Evolutionary conservation across 2,329 filamentous ascomycete genomes (phyloP).

Genomic region (Penicillium verrucosum): DNA sequence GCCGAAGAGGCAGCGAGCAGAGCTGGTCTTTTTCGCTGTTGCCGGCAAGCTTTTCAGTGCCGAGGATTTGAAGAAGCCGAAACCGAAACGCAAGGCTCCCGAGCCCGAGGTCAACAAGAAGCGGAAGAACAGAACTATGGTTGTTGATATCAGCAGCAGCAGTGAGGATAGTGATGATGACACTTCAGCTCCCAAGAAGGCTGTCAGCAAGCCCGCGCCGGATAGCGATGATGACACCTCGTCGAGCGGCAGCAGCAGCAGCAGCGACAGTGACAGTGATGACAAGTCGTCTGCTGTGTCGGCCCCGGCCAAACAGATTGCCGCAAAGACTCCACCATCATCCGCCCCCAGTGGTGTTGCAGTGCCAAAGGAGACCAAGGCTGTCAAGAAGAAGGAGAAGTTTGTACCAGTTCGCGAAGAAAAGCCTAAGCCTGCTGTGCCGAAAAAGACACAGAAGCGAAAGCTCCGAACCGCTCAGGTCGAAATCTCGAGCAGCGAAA

Average conservation of each 20-base stretch:
- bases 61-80: conserved; percentile 24
- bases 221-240: conserved; percentile 21
- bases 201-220: conserved; percentile 7
- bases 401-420: conserved; percentile 1
- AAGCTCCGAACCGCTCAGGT: conserved; percentile 23
- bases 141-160: conserved; percentile 44
- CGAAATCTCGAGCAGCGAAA: conserved; percentile 28
- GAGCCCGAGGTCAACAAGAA: conserved; percentile 32
- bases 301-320: conserved; percentile 2
- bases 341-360: neutral
- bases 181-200: conserved; percentile 20
- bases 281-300: conserved; percentile 15
- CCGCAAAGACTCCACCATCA: neutral
- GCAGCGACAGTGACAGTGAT: conserved; percentile 22
- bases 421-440: conserved; percentile 10
- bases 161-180: conserved; percentile 32
- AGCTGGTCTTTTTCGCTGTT: conserved; percentile 37
- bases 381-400: conserved; percentile 9
- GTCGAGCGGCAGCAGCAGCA: conserved; percentile 18
- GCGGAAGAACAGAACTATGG: conserved; percentile 43
- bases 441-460: conserved; percentile 28
- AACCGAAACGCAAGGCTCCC: conserved; percentile 23
- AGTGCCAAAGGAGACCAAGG: conserved; percentile 8
- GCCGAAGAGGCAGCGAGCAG: conserved; percentile 37
- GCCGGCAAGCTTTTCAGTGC: conserved; percentile 29